These are phyloP conservation scores for Lachnellula hyalina DNA, from an alignment of 2,329 filamentous ascomycete genomes.

Conservation along the genomic window DNA sequence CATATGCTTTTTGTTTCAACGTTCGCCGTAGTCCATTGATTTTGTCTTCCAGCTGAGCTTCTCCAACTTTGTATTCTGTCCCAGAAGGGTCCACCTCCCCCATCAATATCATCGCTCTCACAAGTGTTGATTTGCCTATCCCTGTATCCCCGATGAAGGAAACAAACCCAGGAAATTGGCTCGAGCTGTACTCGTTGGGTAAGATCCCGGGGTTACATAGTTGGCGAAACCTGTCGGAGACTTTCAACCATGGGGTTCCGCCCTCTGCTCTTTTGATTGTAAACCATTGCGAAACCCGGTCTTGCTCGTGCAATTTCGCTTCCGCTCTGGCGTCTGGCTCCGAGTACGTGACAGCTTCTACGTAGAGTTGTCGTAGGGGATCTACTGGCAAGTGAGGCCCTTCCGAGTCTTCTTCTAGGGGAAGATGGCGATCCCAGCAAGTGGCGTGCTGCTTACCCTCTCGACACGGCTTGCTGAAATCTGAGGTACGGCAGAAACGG, in stretches of 20 bases:
- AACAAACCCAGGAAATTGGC: conserved; percentile 21
- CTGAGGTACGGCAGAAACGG: conserved; percentile 3
- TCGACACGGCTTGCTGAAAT: conserved; percentile 1
- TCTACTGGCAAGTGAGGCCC: conserved; percentile 1
- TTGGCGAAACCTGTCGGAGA: conserved; percentile 6
- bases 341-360: conserved; percentile 6
- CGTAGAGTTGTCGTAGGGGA: conserved; percentile 2
- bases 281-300: conserved; percentile 7
- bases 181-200: conserved; percentile 6
- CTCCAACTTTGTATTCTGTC: not conserved
- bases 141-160: conserved; percentile 23
- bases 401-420: conserved; percentile 2
- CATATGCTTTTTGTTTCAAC: conserved; percentile 4
- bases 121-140: conserved; percentile 21
- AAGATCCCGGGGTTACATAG: conserved; percentile 5
- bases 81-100: conserved; percentile 9
- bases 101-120: conserved; percentile 21
- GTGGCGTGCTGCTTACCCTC: not conserved
- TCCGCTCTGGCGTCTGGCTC: conserved; percentile 1
- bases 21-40: conserved; percentile 2
- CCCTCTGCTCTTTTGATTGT: conserved; percentile 4
- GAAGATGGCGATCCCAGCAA: conserved; percentile 4
- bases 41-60: not conserved
- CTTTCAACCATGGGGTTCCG: not conserved
- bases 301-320: conserved; percentile 2